Evolutionary conservation across 176 grass and related monocot genomes (phyloP), one percentile per base, ranked within the genome.

Genomic region (Eremochloa ophiuroides): DNA sequence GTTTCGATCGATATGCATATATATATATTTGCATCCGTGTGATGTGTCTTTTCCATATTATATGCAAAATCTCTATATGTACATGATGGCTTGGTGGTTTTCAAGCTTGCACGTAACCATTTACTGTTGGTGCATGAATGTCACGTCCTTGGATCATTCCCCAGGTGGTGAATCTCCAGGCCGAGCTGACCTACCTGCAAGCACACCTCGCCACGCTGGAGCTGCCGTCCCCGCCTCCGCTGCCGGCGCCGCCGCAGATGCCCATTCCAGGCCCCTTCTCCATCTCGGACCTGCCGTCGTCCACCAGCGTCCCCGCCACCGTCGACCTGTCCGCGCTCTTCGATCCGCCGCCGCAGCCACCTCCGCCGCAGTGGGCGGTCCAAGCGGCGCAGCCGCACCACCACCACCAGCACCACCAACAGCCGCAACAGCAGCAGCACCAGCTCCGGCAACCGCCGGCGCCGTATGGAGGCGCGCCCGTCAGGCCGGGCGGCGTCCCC

Each of bases 141-240:
- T 76, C 67, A 66, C 67, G 65, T 86, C 37, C 8, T 75, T 28
- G 28, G 41, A 53, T 42, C 38, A 35, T 85, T 61, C 85, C 70
- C 77, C 84, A 99, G 97, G 97, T 95, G 73, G 97, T 93, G 86
- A 96, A 91, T 85, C 93, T 96, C 72, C 97, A 96, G 84, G 89
- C 93, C 55, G 97, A 99, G 79, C 87, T 99, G 73, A 91, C 93
- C 77, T 99, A 95, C 85, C 80, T 99, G 71, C 96, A 99, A 74
- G 85, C 91, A 7, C 93, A 95, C 80, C 89, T 95, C 33, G 88
- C 96, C 18, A 93, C 96, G 15, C 84, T 99, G 37, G 96, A 99
- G 89, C 85, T 93, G 74, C 96, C 96, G 7, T 88, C 90, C 1
- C 96, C 93, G 55, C 88, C 88, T 23, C 90, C 87, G n/a, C 81